A percentile compares a stretch with the other conserved stretches of the same genome.
Conservation (phyloP, 1,284 basidiomycete genomes). For the Singerocomus inundabilis region DNA sequence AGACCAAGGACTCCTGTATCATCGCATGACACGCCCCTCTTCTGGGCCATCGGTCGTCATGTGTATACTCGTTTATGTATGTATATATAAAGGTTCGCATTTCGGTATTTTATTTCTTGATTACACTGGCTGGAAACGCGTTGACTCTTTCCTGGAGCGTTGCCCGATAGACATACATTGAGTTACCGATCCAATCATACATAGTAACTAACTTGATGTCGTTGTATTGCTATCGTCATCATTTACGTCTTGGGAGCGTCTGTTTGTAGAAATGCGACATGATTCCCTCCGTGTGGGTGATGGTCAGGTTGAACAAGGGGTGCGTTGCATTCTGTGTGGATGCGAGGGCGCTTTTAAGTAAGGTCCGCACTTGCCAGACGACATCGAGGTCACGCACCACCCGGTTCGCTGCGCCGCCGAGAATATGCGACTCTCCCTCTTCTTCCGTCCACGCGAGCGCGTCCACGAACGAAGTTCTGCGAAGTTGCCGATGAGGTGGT, state of each 20-base stretch:
- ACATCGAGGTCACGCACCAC: slow-evolving; percentile 52
- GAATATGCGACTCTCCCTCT: slow-evolving; percentile 55
- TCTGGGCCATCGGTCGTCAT: background rate
- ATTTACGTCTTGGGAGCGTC: slow-evolving; percentile 34
- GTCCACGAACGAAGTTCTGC: slow-evolving; percentile 55
- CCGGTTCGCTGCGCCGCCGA: slow-evolving; percentile 67
- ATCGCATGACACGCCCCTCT: slow-evolving; percentile 13
- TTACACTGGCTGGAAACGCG: background rate
- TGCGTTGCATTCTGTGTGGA: slow-evolving; percentile 77
- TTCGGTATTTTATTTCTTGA: background rate
- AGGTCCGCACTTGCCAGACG: background rate
- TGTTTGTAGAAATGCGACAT: slow-evolving; percentile 81
- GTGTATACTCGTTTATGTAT: too few species aligned
- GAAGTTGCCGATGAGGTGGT: slow-evolving; percentile 37
- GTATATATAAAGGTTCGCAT: background rate
- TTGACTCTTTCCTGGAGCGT: background rate
- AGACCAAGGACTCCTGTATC: slow-evolving; percentile 27
- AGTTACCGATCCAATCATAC: background rate
- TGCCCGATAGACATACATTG: background rate
- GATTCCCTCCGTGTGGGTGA: slow-evolving; percentile 69
- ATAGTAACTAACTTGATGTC: background rate
- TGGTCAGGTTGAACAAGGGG: slow-evolving; percentile 83
- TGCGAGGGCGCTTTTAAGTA: background rate
- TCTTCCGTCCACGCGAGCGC: slow-evolving; percentile 78
- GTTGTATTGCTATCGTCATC: slow-evolving; percentile 5